A percentile compares a stretch with the other conserved stretches of the same genome.
These are phyloP conservation scores for Wickerhamomyces rabaulensis DNA, from an alignment of 805 yeast species.

Conservation along the genomic window DNA sequence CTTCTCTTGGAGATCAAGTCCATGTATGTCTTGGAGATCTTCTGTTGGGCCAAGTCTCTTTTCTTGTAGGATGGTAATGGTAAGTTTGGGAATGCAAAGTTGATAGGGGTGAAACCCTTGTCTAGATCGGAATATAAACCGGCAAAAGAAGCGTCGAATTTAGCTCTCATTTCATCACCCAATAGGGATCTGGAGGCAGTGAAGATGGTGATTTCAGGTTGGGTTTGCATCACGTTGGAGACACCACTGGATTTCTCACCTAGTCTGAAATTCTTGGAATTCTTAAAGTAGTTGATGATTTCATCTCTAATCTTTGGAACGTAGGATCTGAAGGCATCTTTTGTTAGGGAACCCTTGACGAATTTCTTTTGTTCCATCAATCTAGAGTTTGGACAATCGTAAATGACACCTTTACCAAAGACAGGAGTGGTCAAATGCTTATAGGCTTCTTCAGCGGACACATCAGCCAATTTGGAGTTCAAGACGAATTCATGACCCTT, in stretches of 20 bases:
- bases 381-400: constrained; percentile 90
- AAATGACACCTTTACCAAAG: constrained; percentile 95
- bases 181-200: constrained; percentile 90
- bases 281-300: constrained; percentile 56
- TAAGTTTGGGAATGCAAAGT: constrained; percentile 91
- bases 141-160: constrained; percentile 80
- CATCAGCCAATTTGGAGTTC: constrained; percentile 84
- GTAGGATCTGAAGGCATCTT: constrained; percentile 74
- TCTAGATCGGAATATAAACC: constrained; percentile 84
- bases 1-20: constrained; percentile 73
- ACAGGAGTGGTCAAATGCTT: constrained; percentile 98
- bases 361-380: constrained; percentile 98
- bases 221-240: constrained; percentile 70
- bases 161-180: constrained; percentile 87
- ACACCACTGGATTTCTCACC: constrained; percentile 39
- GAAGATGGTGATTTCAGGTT: constrained; percentile 93
- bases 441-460: constrained; percentile 95
- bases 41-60: constrained; percentile 85
- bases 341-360: constrained; percentile 83
- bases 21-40: constrained; percentile 77
- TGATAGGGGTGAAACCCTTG: constrained; percentile 93
- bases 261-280: constrained; percentile 43
- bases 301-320: constrained; percentile 88
- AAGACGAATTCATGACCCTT: constrained; percentile 96
- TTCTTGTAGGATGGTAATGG: constrained; percentile 81